phyloP scores from a whole-genome alignment of 768 basidiomycete genomes.

The Lentinula edodes region DNA sequence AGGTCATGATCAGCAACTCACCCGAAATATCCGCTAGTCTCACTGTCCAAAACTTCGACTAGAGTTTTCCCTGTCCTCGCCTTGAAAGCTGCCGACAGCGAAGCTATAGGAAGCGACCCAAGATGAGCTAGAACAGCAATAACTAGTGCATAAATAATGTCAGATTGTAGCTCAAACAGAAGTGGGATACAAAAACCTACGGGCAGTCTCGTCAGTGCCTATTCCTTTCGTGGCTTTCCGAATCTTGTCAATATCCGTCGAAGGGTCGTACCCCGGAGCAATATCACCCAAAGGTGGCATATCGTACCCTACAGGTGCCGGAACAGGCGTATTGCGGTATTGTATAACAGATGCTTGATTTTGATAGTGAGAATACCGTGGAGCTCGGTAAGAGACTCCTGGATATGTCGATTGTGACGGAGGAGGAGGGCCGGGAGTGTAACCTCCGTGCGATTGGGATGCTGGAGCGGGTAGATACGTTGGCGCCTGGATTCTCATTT shows the following conservation, averaged over 20 bases:
- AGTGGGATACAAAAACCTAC: background rate
- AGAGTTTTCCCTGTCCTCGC: constrained; percentile 1
- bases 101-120: constrained; percentile 1
- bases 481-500: background rate
- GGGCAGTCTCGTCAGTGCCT: constrained; percentile 6
- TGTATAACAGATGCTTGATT: background rate
- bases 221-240: constrained; percentile 7
- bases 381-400: background rate
- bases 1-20: background rate
- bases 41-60: background rate
- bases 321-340: constrained; percentile 1
- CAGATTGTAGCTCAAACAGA: background rate
- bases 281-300: background rate
- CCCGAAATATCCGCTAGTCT: constrained; percentile 5
- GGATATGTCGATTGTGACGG: background rate
- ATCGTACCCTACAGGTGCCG: background rate
- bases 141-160: background rate
- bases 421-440: background rate
- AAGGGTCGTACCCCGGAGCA: constrained; percentile 7
- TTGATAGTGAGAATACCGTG: background rate
- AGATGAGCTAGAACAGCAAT: background rate
- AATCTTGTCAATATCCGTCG: constrained; percentile 3
- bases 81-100: constrained; percentile 1
- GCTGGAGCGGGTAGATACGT: background rate
- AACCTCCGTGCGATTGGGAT: background rate